Evolutionary conservation across 2,329 filamentous ascomycete species (phyloP).

Genomic region (Trichoderma harzianum): DNA sequence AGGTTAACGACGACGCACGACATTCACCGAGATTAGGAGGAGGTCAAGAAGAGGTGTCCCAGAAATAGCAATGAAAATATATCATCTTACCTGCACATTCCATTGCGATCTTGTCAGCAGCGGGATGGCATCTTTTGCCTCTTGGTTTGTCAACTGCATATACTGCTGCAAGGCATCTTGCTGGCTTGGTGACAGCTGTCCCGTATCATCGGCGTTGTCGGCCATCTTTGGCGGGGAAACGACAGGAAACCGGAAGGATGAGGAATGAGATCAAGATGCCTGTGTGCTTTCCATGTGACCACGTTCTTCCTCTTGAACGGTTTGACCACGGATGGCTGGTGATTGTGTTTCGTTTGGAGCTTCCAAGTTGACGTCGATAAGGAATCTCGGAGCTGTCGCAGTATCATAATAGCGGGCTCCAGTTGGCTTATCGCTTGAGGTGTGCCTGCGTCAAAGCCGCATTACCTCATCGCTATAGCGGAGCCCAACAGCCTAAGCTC

Average conservation of each 20-base stretch:
- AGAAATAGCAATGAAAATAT: neutral
- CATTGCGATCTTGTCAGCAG: conserved; percentile 84
- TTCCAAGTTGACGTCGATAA: neutral
- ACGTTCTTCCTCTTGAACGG: neutral
- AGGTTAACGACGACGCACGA: neutral
- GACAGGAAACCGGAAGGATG: neutral
- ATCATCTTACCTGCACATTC: conserved; percentile 75
- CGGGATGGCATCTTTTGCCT: conserved; percentile 69
- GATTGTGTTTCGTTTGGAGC: neutral
- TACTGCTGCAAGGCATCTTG: conserved; percentile 85
- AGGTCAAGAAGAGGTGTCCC: neutral
- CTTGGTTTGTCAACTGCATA: conserved; percentile 82
- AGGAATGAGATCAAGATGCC: neutral
- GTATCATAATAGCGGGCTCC: neutral
- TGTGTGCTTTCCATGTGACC: neutral
- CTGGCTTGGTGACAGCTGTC: conserved; percentile 71
- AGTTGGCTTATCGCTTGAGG: neutral
- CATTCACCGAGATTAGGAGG: neutral
- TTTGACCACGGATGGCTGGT: neutral
- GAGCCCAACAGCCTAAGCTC: neutral
- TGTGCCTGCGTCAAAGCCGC: neutral
- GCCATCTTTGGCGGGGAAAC: conserved; percentile 29
- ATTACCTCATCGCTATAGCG: conserved; percentile 4
- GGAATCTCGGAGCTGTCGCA: neutral
- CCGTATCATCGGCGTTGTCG: conserved; percentile 49